phyloP scores from a whole-genome alignment of 2,329 filamentous ascomycete genomes.

The Microsporum ferrugineum region DNA sequence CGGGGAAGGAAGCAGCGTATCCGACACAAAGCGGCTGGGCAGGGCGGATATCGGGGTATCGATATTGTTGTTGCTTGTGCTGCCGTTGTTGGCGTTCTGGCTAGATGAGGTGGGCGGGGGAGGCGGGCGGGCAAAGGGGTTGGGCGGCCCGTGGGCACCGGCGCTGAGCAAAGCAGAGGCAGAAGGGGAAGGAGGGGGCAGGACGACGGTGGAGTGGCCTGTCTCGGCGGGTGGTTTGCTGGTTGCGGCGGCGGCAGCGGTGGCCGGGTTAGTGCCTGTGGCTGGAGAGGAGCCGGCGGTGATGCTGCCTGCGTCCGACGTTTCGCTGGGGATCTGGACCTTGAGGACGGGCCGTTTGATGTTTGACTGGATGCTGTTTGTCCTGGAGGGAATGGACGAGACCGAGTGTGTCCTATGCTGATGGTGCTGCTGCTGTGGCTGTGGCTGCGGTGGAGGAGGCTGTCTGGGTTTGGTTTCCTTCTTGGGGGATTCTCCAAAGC shows the following conservation, averaged over 20 bases:
- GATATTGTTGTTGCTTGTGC: conserved; percentile 32
- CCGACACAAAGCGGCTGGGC: conserved; percentile 80
- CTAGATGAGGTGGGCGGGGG: conserved; percentile 50
- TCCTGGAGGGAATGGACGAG: conserved; percentile 57
- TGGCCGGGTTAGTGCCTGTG: conserved; percentile 12
- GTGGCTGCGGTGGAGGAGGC: conserved; percentile 43
- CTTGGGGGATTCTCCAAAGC: conserved; percentile 42
- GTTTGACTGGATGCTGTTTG: conserved; percentile 60
- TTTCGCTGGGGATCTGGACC: conserved; percentile 89
- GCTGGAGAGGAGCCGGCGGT: conserved; percentile 55
- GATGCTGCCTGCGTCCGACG: conserved; percentile 61
- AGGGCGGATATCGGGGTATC: conserved; percentile 93
- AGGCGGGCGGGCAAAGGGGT: conserved; percentile 82
- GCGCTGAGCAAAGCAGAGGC: conserved; percentile 77
- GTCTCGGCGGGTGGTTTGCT: conserved; percentile 40
- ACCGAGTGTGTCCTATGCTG: conserved; percentile 41
- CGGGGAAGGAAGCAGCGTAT: conserved; percentile 78
- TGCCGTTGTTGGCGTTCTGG: conserved; percentile 30
- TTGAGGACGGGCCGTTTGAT: conserved; percentile 72
- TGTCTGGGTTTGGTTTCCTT: conserved; percentile 21
- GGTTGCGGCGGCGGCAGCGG: conserved; percentile 38
- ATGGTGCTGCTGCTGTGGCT: conserved; percentile 31
- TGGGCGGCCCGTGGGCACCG: conserved; percentile 76
- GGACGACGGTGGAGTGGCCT: conserved; percentile 59
- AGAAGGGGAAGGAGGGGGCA: conserved; percentile 92